phyloP scores from a whole-genome alignment of 768 basidiomycete species.

The Zangia roseola region DNA sequence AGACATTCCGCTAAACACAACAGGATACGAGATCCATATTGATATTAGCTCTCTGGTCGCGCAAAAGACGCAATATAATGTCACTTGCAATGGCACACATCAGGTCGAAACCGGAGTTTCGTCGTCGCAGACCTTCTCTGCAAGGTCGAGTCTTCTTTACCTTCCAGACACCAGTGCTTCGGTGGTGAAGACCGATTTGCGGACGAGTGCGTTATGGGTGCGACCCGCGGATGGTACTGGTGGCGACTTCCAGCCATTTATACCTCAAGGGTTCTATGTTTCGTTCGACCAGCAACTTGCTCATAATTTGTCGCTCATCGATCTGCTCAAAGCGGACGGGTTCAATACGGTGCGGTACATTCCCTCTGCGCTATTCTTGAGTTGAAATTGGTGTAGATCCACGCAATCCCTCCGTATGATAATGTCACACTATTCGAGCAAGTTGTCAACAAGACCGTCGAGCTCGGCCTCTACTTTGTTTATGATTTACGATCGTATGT shows the following conservation, averaged over 20 bases:
- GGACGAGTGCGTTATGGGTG: slow-evolving; percentile 44
- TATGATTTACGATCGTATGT: slow-evolving; percentile 71
- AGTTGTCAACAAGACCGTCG: slow-evolving; percentile 16
- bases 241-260: slow-evolving; percentile 36
- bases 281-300: slow-evolving; percentile 54
- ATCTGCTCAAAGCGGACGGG: slow-evolving; percentile 60
- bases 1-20: slow-evolving; percentile 38
- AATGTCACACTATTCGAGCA: slow-evolving; percentile 42
- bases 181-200: slow-evolving; percentile 48
- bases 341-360: slow-evolving; percentile 22
- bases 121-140: slow-evolving; percentile 29
- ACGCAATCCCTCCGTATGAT: slow-evolving; percentile 67
- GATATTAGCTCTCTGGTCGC: slow-evolving; percentile 31
- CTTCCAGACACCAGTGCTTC: slow-evolving; percentile 37
- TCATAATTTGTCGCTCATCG: slow-evolving; percentile 49
- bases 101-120: neutral
- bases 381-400: slow-evolving; percentile 50
- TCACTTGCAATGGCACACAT: slow-evolving; percentile 37
- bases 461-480: slow-evolving; percentile 55
- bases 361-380: neutral
- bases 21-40: slow-evolving; percentile 35
- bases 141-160: slow-evolving; percentile 38
- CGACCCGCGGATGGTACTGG: slow-evolving; percentile 30
- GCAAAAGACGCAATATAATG: slow-evolving; percentile 28
- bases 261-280: slow-evolving; percentile 79